Evolutionary conservation across 1,284 basidiomycete species (phyloP), one percentile per base, ranked within the genome.

Genomic region (Schizophyllum amplum): DNA sequence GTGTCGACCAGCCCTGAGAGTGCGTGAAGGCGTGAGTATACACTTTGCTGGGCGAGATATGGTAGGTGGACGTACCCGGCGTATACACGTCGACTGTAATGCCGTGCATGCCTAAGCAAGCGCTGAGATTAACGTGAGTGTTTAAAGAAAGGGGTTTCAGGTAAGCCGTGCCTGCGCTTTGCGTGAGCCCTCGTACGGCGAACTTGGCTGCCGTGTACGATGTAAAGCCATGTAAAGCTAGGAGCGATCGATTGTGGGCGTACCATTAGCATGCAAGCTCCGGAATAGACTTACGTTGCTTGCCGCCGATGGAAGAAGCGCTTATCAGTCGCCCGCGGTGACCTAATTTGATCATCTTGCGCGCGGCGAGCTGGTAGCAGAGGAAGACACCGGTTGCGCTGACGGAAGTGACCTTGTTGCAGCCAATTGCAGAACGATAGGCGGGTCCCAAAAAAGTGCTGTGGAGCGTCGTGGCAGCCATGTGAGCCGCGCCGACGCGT

Each of bases 31-130:
- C n/a, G n/a, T n/a, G n/a, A n/a, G n/a, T n/a, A 33, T 33, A 33
- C 27, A 33, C 6, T 33, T 6, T 33, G 6, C 6, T 5, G 27
- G 27, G 27, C 13, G 27, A 33, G 27, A 33, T 13, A 33, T 33
- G 27, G 27, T 6, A 42, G 33, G 7, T 9, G 33, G 33, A 42
- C 33, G 17, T 42, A 4, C 71, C 69, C 0, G 73, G 74, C 15
- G 71, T 69, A 58, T 73, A 75, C 5, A 71, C 65, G 54, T 76
- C 75, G 5, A 73, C 72, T 0, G 72, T 75, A 54, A 76, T 74
- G 1, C 67, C 67, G 54, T 72, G 61, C 25, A 50, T 47, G 5
- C 70, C 71, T 4, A 71, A 55, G 74, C 72, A 24, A 63, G 24
- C 2, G 74, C 73, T 66, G n/a, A n/a, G n/a, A n/a, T n/a, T n/a